These are phyloP conservation scores for Didymella sp. DNA, from an alignment of 2,329 filamentous ascomycete genomes.

Conservation along the genomic window DNA sequence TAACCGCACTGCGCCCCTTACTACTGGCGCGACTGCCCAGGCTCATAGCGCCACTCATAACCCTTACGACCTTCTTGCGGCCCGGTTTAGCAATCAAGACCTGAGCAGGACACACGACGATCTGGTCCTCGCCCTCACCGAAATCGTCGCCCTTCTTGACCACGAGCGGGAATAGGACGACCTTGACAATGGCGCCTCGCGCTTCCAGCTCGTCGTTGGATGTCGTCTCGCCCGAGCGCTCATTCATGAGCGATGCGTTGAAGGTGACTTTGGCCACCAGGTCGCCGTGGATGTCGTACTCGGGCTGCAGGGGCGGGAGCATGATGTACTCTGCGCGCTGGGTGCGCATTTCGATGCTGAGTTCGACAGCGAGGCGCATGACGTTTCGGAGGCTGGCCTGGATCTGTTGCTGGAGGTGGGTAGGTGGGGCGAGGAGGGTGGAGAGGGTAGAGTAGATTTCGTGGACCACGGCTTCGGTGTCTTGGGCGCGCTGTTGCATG, in stretches of 20 bases:
- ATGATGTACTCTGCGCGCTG: conserved; percentile 98
- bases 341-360: conserved; percentile 96
- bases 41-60: conserved; percentile 60
- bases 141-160: conserved; percentile 93
- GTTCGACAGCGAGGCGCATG: conserved; percentile 83
- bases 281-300: conserved; percentile 93
- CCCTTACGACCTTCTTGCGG: conserved; percentile 58
- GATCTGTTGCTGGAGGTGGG: conserved; percentile 79
- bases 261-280: conserved; percentile 86
- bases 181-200: conserved; percentile 78
- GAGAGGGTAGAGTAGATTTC: conserved; percentile 86
- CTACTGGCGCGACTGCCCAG: conserved; percentile 45
- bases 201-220: conserved; percentile 83
- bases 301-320: conserved; percentile 91
- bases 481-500: conserved; percentile 79
- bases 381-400: conserved; percentile 85
- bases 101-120: conserved; percentile 93
- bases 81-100: conserved; percentile 73
- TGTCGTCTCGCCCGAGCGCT: conserved; percentile 74
- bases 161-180: conserved; percentile 94
- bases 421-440: conserved; percentile 84
- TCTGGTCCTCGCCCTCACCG: conserved; percentile 88
- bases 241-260: conserved; percentile 94
- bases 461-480: conserved; percentile 94
- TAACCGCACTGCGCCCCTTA: conserved; percentile 37